phyloP scores from a whole-genome alignment of 225 moss, liverwort and hornwort genomes.

The Asterella californica region DNA sequence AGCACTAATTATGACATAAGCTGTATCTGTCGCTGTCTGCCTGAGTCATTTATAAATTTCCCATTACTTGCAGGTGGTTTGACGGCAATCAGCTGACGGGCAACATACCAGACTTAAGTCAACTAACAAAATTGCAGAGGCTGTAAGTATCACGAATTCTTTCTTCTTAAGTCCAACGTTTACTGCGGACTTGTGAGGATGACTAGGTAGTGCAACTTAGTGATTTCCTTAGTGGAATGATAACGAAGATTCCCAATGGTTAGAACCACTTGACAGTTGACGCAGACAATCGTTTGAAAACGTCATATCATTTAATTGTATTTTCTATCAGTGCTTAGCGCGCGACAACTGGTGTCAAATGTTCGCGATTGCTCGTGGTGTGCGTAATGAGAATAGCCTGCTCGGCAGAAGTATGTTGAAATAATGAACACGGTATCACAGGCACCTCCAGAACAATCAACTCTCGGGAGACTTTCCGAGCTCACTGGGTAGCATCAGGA shows the following conservation, averaged over 20 bases:
- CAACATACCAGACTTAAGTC: slow-evolving; percentile 37
- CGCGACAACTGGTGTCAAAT: neutral
- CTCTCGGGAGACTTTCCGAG: slow-evolving; percentile 39
- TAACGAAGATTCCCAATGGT: neutral
- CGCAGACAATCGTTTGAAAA: neutral
- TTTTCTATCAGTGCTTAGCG: neutral
- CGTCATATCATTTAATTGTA: neutral
- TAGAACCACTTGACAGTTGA: too few species aligned
- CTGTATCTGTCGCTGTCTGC: neutral
- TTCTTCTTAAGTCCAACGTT: neutral
- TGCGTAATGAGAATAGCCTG: neutral
- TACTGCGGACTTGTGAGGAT: neutral
- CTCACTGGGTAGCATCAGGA: slow-evolving; percentile 25
- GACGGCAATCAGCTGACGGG: slow-evolving; percentile 40
- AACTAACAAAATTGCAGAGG: slow-evolving; percentile 21
- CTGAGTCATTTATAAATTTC: neutral
- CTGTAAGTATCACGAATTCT: slow-evolving; percentile 24
- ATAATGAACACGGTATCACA: neutral
- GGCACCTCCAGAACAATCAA: slow-evolving; percentile 40
- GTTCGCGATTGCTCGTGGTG: neutral
- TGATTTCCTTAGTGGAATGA: neutral
- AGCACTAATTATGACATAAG: neutral
- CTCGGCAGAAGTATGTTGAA: neutral
- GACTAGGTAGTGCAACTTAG: neutral
- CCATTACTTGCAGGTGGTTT: slow-evolving; percentile 28